Evolutionary conservation across 495 filamentous ascomycete genomes (phyloP).

Genomic region (Cenococcum geophilum): DNA sequence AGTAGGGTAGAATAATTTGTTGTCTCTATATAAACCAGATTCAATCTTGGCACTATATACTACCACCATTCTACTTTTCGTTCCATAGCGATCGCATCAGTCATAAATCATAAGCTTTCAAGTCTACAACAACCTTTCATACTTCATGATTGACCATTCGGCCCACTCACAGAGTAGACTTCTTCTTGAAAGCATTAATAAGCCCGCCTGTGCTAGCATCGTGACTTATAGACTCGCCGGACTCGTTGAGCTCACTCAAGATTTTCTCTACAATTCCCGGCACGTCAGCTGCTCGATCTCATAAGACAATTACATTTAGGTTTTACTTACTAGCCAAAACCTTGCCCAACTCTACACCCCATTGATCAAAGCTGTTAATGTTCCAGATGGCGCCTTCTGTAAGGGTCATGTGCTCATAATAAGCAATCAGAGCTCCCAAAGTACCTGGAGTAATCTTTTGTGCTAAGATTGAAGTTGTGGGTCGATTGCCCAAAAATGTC

Average conservation of each 20-base stretch:
- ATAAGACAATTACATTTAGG: neutral
- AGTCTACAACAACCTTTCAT: neutral
- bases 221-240: conserved; percentile 61
- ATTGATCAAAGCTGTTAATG: conserved; percentile 99
- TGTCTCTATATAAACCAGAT: neutral
- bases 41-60: conserved; percentile 1
- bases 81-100: neutral
- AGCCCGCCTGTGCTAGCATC: conserved; percentile 83
- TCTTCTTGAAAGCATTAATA: conserved; percentile 77
- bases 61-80: neutral
- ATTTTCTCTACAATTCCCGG: conserved; percentile 50
- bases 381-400: conserved; percentile 97
- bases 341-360: conserved; percentile 98
- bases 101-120: conserved; percentile 4
- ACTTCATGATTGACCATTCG: neutral
- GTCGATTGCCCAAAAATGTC: conserved; percentile 96
- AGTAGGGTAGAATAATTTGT: neutral
- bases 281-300: neutral
- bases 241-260: conserved; percentile 53
- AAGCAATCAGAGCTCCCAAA: conserved; percentile 90
- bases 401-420: conserved; percentile 98
- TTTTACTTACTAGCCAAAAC: conserved; percentile 62
- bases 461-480: conserved; percentile 89
- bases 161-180: conserved; percentile 40
- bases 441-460: conserved; percentile 91